Base-by-base conservation (phyloP, 768 basidiomycete species). In the Psilocybe subaeruginosa region DNA sequence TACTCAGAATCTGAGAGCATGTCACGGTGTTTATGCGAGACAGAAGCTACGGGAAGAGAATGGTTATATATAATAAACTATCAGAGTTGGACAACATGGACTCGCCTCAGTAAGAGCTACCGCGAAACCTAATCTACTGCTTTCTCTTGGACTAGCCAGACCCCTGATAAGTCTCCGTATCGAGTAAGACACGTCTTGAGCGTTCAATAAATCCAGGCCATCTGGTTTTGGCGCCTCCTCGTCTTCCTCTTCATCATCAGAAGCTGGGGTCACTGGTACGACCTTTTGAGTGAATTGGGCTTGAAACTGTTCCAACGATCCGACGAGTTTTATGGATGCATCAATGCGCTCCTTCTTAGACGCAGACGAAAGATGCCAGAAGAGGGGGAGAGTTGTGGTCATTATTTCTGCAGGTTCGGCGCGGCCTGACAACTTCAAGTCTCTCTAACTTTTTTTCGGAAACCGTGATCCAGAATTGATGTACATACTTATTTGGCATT, bases 21-120 rank as follows among this genome's bases (percentile, higher is more conserved):
- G 92, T 88, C 50, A 97, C 82, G 31, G 92, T 93, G 64, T 86
- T 78, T 66, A 95, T 80, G 48, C 91, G 82, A 35, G 90, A 88
- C 35, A 97, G 77, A 9, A 97, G 80, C 96, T 97, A 61, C 41
- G 14, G n/a, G n/a, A n/a, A 43, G 5, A 39, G 17, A 43, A 53
- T n/a, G 61, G 64, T 37, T 14, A 49, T 4, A 31, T 58, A 54
- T 45, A 54, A 35, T 43, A 33, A 29, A 56, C 52, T 49, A 23
- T 41, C 58, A 46, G 14, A 33, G 16, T 59, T 59, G 23, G 12
- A 54, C 37, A 55, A 54, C 11, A 46, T 27, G 35, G 27, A 70
- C 85, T 66, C 69, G 97, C 96, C 82, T 97, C 96, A 0, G 97
- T 95, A 66, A 99, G 78, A 33, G 95, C 95, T 47, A 99, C 97